Evolutionary conservation across 306 rosid species (phyloP), one percentile per base, ranked within the genome.

Genomic region (Macrotyloma uniflorum): DNA sequence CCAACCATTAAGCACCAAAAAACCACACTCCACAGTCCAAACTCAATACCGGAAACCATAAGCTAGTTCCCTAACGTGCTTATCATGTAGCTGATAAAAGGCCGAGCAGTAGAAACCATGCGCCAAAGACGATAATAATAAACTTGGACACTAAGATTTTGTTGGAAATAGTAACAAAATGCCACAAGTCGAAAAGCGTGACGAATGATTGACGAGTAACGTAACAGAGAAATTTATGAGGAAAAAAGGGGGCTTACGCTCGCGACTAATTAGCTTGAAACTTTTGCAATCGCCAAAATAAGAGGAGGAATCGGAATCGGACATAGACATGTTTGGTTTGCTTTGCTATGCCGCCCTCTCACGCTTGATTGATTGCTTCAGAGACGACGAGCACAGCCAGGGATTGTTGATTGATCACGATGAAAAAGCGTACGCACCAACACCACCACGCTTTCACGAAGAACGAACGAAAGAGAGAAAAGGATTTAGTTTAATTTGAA

Each of bases 231-330:
- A 30, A 32, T 1, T 5, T 5, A 20, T 10, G 8, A 53, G 49
- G 14, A 53, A 59, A 26, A 76, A 15, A 76, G 55, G 40, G 54
- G 70, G 73, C 76, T 70, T 82, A 86, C 89, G 84, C 20, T 86
- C 85, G 79, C 89, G 89, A 63, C 47, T 79, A 76, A 86, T 61
- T 72, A 76, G 86, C 68, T 75, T 83, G 80, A 86, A 67, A 64
- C 26, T 71, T 76, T 76, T 83, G 78, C 13, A 26, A 14, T 86
- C 89, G n/a, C 75, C 62, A 40, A 51, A 75, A 28, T 71, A 75
- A 67, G 83, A 83, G 8, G 83, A 82, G 33, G 84, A 63, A 57
- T 83, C 86, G 30, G 86, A 86, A 77, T 86, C 89, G 3, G 85
- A 86, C 70, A 86, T 71, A 70, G 89, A 86, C 86, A 85, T 85